Evolutionary conservation across 257 asterid genomes (phyloP), one percentile per base, ranked within the genome.

Genomic region (Osmanthus fragrans): DNA sequence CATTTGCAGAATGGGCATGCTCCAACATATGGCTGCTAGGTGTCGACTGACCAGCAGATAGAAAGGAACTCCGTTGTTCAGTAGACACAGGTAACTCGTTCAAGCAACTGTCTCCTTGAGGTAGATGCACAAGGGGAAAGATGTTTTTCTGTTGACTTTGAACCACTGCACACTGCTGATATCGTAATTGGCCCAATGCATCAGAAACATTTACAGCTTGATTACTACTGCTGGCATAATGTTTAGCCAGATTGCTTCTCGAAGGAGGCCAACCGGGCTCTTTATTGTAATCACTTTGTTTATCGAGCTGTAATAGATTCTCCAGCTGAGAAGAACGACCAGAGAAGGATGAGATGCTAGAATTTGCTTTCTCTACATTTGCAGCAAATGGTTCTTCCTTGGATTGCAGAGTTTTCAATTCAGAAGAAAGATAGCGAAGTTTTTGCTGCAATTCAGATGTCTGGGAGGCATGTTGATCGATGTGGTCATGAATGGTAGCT

Each of bases 391-490:
- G 77, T 32, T 93, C 99, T 85, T 91, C 93, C 90, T 81, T 91
- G 54, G 75, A 76, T 80, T 89, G 93, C 83, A 87, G 84, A 72
- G 80, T 78, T 81, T 86, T 90, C 81, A 85, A 58, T 73, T 95
- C 98, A 16, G 94, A 82, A 70, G 84, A 77, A 79, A 91, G 91
- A 29, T 87, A 86, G 25, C 93, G 92, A 68, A 95, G 82, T 79
- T 86, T 95, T 45, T 91, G 94, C 84, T 89, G 97, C 88, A 89
- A 85, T 75, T 95, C 99, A 73, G 85, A 67, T 73, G 88, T 86
- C 71, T 85, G 90, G 64, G 87, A 72, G 78, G 91, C 89, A 51
- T 94, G 82, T 66, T 89, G 96, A 23, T 91, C 96, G 30, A 93
- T 77, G 86, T 93, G 97, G 64, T 93, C 96, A 33, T 90, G 97